Conservation (phyloP, 495 filamentous ascomycete genomes). For the Penicillium robsamsonii region DNA sequence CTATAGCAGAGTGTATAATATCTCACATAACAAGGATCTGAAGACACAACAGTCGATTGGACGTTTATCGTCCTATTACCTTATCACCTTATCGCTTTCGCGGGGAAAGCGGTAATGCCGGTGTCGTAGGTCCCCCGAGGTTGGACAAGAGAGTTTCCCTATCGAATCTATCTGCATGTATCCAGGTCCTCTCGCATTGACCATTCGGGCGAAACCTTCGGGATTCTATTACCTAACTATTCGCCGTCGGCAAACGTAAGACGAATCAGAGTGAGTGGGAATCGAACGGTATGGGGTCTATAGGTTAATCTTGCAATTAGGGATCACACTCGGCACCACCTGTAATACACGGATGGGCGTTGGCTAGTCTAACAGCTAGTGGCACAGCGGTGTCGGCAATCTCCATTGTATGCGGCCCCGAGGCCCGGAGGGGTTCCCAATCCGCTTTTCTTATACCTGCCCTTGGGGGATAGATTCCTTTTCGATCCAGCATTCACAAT, state of each 20-base stretch:
- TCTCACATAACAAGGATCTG: background rate
- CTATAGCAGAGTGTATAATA: background rate
- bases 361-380: constrained; percentile 3
- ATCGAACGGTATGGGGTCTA: background rate
- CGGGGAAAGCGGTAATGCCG: constrained; percentile 2
- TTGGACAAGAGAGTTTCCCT: background rate
- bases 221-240: background rate
- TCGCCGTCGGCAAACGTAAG: background rate
- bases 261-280: constrained; percentile 10
- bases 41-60: background rate
- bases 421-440: background rate
- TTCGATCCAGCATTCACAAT: constrained; percentile 19
- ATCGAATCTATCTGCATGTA: background rate
- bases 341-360: constrained; percentile 11
- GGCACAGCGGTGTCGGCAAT: background rate
- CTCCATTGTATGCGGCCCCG: background rate
- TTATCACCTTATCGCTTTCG: constrained; percentile 9
- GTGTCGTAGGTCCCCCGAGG: background rate
- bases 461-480: background rate
- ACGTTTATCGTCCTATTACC: background rate
- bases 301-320: constrained; percentile 14
- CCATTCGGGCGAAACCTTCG: background rate
- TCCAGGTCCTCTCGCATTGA: background rate
- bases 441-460: background rate
- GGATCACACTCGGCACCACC: constrained; percentile 9